Evolutionary conservation across 257 asterid species (phyloP), one percentile per base, ranked within the genome.

Genomic region (Avicennia marina): DNA sequence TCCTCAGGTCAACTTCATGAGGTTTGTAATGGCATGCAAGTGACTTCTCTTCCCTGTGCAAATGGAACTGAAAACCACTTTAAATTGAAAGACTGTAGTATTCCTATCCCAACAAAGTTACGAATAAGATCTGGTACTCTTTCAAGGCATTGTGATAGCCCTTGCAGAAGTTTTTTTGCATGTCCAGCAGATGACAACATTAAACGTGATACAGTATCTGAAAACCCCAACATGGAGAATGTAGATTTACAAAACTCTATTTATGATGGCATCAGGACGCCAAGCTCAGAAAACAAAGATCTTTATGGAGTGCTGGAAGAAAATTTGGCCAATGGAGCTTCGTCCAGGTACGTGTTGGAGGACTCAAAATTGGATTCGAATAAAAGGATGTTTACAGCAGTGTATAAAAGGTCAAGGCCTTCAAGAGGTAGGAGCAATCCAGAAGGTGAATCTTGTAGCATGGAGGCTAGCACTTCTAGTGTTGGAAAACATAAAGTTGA

Each of bases 341-440:
- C 70, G 11, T 66, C 81, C 40, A 56, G 49, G 55, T 62, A 81
- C 40, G 65, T 60, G 53, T 53, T 74, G 69, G 81, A 72, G 55
- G 91, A 68, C 48, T 62, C 82, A 4, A 81, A 71, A 58, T 44
- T 61, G 69, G 89, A 78, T 64, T 74, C 87, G 21, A 81, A 63
- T 65, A 80, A 75, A 72, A 75, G 90, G 83, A 80, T 75, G 83
- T 78, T 82, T 53, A 64, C 80, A 48, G 89, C 94, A 46, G 96
- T 93, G 67, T 93, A 93, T 75, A 65, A 82, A 71, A 82, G 99
- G 81, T 76, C 76, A 62, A 90, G 73, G 74, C 66, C 77, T 71
- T 68, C 74, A 43, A 78, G 75, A 73, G 67, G 75, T 52, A 84
- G 81, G 74, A 72, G 60, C 51, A 80, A 71, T 53, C 72, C 68